These are phyloP conservation scores for Acanthamoeba healyi DNA, from an alignment of 208 protist genomes.

Conservation along the genomic window DNA sequence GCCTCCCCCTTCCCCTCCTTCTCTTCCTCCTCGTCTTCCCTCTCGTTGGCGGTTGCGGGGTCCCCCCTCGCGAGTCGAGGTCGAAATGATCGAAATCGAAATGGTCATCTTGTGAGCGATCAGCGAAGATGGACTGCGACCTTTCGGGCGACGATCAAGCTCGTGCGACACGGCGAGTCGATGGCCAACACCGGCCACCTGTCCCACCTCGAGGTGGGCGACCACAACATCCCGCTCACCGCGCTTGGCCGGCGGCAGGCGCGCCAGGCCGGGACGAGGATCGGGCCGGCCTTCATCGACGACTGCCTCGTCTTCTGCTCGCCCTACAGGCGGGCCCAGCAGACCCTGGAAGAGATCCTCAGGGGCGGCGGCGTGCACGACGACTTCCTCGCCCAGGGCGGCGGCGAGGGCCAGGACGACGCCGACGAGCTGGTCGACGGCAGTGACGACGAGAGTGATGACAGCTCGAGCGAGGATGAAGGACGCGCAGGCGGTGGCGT, in stretches of 20 bases:
- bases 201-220: conserved; percentile 44
- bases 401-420: background rate
- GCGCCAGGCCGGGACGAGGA: background rate
- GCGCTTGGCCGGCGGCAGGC: background rate
- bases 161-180: conserved; percentile 53
- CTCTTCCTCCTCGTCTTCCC: no score
- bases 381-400: background rate
- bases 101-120: background rate
- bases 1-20: background rate
- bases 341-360: conserved; percentile 54
- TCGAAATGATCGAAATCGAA: background rate
- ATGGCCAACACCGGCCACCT: conserved; percentile 45
- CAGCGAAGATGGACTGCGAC: conserved; percentile 14
- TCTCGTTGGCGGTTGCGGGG: no score
- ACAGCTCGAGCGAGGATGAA: background rate
- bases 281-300: conserved; percentile 21
- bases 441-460: background rate
- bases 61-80: no score
- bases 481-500: background rate
- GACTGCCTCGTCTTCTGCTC: conserved; percentile 42
- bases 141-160: conserved; percentile 33
- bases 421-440: background rate
- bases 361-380: background rate
- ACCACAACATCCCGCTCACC: conserved; percentile 42
- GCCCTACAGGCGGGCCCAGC: background rate